Base-by-base conservation (phyloP, 768 basidiomycete genomes). In the Leccinum incarnatum region DNA sequence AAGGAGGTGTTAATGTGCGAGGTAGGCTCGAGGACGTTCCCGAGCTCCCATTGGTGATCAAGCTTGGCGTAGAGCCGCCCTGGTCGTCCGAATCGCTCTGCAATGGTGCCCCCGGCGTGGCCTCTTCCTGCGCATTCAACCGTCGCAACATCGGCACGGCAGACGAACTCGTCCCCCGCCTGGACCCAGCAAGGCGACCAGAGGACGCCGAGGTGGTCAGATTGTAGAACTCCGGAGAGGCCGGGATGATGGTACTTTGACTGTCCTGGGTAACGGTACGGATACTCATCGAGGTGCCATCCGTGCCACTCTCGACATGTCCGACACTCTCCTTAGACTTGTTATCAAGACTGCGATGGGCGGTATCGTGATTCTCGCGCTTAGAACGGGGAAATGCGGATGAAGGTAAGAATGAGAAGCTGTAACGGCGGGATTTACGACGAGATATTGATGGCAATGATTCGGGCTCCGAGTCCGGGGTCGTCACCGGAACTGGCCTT, bases 321-420 rank as follows among this genome's bases (percentile, higher is more conserved):
- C 46, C 55, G 14, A 32, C 21, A n/a, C 30, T 55, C 27, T 25
- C 51, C 40, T 52, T 48, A 14, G 19, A 7, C 48, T 53, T 55
- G 4, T 50, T 27, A 21, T 51, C 50, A 14, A 52, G 37, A 17
- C 15, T 17, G 15, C 47, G 6, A 45, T 59, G 51, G 10, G 36
- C 17, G 1, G 58, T 51, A 17, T 45, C 17, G 6, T 64, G 48
- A 34, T 66, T 71, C 23, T 58, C 62, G 34, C 58, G 72, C n/a
- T 56, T 71, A 30, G 55, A 36, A 17, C 60, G 61, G 5, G 54
- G 49, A 34, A 73, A 64, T n/a, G 62, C 25, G 25, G 68, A 21
- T 0, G 70, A 32, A 2, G 70, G 21, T 4, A 73, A 42, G 6
- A 72, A 67, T 8, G 65, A 67, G 59, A 72, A 72, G 3, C 66